Conservation (phyloP, 352 stramenopile species). For the Thalassiosira livingstoniorum region DNA sequence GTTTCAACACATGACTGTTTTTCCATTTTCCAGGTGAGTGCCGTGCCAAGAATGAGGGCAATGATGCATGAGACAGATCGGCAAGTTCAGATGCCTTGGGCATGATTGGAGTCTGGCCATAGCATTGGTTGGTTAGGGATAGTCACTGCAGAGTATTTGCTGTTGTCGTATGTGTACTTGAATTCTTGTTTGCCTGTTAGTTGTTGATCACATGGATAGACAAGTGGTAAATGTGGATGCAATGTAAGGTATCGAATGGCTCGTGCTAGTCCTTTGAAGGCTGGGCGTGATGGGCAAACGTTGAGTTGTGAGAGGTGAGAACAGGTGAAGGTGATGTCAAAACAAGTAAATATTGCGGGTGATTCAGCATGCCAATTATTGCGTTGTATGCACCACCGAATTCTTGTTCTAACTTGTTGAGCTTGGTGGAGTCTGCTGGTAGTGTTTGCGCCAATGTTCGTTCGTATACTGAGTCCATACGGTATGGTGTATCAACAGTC, state of each 20-base stretch:
- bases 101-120: not conserved
- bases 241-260: conserved; percentile 5
- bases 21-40: conserved; percentile 1
- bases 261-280: conserved; percentile 2
- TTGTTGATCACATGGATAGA: not conserved
- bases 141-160: not conserved
- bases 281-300: not conserved
- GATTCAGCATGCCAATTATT: conserved; percentile 4
- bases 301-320: conserved; percentile 4
- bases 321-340: conserved; percentile 9
- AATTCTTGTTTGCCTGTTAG: not conserved
- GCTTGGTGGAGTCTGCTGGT: not conserved
- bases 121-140: conserved; percentile 8
- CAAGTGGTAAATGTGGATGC: conserved; percentile 9
- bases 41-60: not conserved
- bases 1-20: conserved; percentile 24
- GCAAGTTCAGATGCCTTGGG: not conserved
- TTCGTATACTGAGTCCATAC: conserved; percentile 24
- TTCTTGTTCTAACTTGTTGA: conserved; percentile 10
- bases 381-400: not conserved
- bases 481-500: conserved; percentile 24
- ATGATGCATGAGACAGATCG: conserved; percentile 7
- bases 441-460: not conserved
- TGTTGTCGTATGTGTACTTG: conserved; percentile 5
- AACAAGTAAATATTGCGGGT: not conserved